phyloP scores from a whole-genome alignment of 1,284 basidiomycete species.

The Schizophyllum commune region DNA sequence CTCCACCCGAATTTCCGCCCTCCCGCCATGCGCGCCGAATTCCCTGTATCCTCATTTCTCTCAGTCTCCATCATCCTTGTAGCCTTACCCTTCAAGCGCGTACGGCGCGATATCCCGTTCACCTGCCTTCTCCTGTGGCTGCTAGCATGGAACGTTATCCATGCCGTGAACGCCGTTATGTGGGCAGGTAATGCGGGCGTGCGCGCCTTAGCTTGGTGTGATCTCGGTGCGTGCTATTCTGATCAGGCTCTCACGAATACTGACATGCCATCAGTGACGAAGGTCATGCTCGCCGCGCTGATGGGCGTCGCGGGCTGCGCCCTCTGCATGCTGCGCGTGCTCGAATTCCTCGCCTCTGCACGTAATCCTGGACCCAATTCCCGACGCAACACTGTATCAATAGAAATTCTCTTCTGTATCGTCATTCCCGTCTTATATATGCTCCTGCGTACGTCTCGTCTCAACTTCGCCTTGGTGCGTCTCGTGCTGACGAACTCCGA shows the following conservation, averaged over 20 bases:
- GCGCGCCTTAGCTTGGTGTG: constrained; percentile 46
- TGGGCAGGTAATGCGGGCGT: constrained; percentile 39
- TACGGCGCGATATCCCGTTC: constrained; percentile 45
- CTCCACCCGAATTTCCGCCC: neutral
- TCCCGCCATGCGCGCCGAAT: constrained; percentile 17
- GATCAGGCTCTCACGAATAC: neutral
- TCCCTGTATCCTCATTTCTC: constrained; percentile 28
- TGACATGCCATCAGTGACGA: constrained; percentile 21
- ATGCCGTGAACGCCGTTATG: constrained; percentile 39
- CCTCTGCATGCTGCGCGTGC: constrained; percentile 43
- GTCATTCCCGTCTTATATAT: constrained; percentile 41
- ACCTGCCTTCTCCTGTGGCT: constrained; percentile 46
- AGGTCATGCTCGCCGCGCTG: constrained; percentile 30
- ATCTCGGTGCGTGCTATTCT: constrained; percentile 33
- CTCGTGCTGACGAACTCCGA: neutral
- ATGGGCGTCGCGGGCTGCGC: constrained; percentile 47
- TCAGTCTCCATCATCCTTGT: constrained; percentile 27
- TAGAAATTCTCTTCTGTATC: constrained; percentile 40
- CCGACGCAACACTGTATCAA: constrained; percentile 21
- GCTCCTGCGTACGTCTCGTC: constrained; percentile 37
- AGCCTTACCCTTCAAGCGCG: constrained; percentile 38
- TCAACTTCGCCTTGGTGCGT: neutral
- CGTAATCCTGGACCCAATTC: constrained; percentile 24
- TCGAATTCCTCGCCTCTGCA: constrained; percentile 37
- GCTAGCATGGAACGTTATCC: constrained; percentile 35